Evolutionary conservation across 2,329 filamentous ascomycete species (phyloP).

Genomic region (Orbilia ellipsospora): DNA sequence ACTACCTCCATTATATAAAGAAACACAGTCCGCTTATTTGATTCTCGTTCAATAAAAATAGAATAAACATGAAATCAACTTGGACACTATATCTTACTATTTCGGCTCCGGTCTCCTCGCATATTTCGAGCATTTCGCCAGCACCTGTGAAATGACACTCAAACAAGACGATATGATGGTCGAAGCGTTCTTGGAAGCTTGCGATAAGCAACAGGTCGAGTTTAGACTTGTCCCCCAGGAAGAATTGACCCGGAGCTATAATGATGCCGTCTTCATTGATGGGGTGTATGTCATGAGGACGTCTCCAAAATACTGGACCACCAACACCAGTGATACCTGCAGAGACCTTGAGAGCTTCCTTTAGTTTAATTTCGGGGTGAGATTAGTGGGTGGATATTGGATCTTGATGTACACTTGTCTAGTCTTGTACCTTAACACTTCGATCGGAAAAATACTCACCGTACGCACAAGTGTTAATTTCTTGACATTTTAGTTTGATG

Average conservation of each 20-base stretch:
- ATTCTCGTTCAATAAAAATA: not conserved
- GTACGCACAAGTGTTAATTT: no score
- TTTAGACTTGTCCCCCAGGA: conserved; percentile 20
- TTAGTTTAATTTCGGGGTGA: conserved; percentile 3
- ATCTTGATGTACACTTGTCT: no score
- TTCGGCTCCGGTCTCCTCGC: conserved; percentile 25
- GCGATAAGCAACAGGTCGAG: conserved; percentile 31
- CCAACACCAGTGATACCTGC: conserved; percentile 25
- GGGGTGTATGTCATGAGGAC: conserved; percentile 33
- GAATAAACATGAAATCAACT: conserved; percentile 28
- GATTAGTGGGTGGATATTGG: no score
- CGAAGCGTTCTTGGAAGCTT: conserved; percentile 35
- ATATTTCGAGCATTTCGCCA: conserved; percentile 42
- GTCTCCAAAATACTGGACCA: conserved; percentile 34
- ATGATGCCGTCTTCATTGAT: conserved; percentile 25
- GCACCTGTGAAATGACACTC: conserved; percentile 18
- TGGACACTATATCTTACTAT: conserved; percentile 25
- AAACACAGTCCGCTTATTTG: not conserved
- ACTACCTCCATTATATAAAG: not conserved
- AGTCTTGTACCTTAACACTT: no score
- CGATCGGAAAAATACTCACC: no score
- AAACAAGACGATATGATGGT: conserved; percentile 53
- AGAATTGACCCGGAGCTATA: conserved; percentile 18
- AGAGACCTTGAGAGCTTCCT: conserved; percentile 32
- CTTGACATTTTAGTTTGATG: no score